A percentile compares a stretch with the other conserved stretches of the same genome.
Conservation (phyloP, 805 yeast genomes). For the Candida krabiensis region DNA sequence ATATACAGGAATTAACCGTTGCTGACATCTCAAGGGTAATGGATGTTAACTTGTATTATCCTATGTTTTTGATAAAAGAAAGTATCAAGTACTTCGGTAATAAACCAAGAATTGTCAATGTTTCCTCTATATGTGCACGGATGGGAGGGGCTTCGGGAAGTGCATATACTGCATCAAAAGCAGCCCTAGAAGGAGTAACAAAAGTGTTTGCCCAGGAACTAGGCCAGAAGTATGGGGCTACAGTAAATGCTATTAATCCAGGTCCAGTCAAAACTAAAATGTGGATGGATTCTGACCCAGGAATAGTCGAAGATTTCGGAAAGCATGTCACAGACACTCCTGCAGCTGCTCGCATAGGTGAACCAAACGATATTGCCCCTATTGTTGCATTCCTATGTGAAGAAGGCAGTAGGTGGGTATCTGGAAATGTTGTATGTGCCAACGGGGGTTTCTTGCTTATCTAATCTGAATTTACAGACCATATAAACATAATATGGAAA, state of each 20-base stretch:
- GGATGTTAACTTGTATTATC: slow-evolving; percentile 12
- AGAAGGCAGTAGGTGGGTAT: slow-evolving; percentile 18
- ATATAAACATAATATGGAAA: no score
- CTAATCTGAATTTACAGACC: no score
- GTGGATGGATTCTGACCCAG: slow-evolving; percentile 16
- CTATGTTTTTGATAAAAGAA: slow-evolving; percentile 10
- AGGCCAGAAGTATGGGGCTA: slow-evolving; percentile 15
- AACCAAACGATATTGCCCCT: slow-evolving; percentile 21
- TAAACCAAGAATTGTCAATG: slow-evolving; percentile 16
- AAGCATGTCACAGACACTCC: slow-evolving; percentile 12
- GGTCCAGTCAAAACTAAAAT: slow-evolving; percentile 19
- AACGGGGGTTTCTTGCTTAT: slow-evolving; percentile 17
- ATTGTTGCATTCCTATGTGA: slow-evolving; percentile 17
- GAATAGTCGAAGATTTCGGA: slow-evolving; percentile 10
- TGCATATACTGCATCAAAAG: slow-evolving; percentile 18
- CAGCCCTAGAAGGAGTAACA: slow-evolving; percentile 17
- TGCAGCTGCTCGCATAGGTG: slow-evolving; percentile 20
- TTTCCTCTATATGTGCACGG: slow-evolving; percentile 14
- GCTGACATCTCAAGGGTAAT: slow-evolving; percentile 8
- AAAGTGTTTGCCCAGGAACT: slow-evolving; percentile 18
- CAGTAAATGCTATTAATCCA: slow-evolving; percentile 17
- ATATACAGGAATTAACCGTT: slow-evolving; percentile 6
- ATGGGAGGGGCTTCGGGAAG: slow-evolving; percentile 6
- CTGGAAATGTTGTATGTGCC: slow-evolving; percentile 16
- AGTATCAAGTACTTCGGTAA: slow-evolving; percentile 10